Evolutionary conservation across 306 rosid genomes (phyloP), one percentile per base, ranked within the genome.

Genomic region (Coriaria nepalensis): DNA sequence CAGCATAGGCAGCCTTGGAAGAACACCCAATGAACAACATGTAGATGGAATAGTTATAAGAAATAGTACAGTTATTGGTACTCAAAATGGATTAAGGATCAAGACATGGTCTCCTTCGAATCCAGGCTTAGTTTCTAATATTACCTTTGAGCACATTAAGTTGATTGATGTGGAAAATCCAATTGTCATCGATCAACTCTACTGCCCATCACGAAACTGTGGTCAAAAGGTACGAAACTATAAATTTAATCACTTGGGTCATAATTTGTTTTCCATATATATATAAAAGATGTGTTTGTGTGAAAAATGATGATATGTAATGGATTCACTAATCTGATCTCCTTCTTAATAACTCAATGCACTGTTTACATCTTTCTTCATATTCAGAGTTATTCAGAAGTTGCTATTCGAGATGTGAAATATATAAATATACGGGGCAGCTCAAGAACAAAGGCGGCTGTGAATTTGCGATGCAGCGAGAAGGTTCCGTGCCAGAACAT

Each of bases 171-270:
- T 68, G 41, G 0, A 15, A 0, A 63, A 64, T 10, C 78, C 74
- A 10, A 64, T 73, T 35, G n/a, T 73, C 55, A 64, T 73, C 34
- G 74, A 73, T 38, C 78, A 73, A 35, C 61, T 50, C 11, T 73
- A 73, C 42, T 73, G 78, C 39, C 55, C 64, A 7, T 1, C 43
- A 2, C 10, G 45, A 0, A n/a, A 13, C 0, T 73, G 74, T 46
- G 0, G 13, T 6, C 13, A 5, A 8, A 6, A 20, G 72, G 69
- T 66, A 52, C 9, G 7, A 8, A 14, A 7, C 45, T 5, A 4
- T 42, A 42, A 42, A 9, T 6, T 20, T 20, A 15, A 20, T 10
- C 45, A n/a, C 5, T 35, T 6, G 33, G n/a, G n/a, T n/a, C n/a
- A n/a, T n/a, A n/a, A n/a, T n/a, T n/a, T n/a, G n/a, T n/a, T n/a